Conservation (phyloP, 371 early-diverging fungal genomes). For the Mortierella sp. region DNA sequence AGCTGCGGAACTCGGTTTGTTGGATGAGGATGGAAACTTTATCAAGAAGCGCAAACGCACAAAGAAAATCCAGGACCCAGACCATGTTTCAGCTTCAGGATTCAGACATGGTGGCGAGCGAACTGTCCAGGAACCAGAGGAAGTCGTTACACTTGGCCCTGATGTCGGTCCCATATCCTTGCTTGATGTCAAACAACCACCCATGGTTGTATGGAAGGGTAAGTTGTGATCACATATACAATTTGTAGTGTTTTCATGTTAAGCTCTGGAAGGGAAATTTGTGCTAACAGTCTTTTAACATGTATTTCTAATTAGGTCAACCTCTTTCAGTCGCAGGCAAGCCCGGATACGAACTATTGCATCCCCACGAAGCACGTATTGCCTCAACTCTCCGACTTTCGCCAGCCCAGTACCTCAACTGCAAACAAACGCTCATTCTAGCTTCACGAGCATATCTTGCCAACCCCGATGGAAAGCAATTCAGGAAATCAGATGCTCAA, state of each 20-base stretch:
- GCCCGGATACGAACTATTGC: constrained; percentile 58
- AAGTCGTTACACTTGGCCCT: constrained; percentile 22
- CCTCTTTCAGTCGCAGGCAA: constrained; percentile 18
- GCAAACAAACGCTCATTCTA: constrained; percentile 69
- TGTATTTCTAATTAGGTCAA: neutral
- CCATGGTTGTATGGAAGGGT: constrained; percentile 49
- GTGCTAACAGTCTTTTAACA: neutral
- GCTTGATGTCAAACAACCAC: constrained; percentile 24
- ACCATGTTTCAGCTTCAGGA: constrained; percentile 40
- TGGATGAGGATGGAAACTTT: constrained; percentile 17
- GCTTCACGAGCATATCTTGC: constrained; percentile 61
- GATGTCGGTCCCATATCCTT: constrained; percentile 46
- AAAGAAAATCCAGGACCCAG: constrained; percentile 42
- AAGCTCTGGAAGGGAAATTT: neutral
- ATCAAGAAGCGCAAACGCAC: constrained; percentile 38
- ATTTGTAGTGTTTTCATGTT: neutral
- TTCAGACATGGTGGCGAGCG: constrained; percentile 53
- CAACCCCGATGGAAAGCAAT: constrained; percentile 53
- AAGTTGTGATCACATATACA: neutral
- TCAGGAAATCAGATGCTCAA: constrained; percentile 80
- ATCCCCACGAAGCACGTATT: constrained; percentile 70
- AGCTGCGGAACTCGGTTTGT: constrained; percentile 22
- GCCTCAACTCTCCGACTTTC: constrained; percentile 77
- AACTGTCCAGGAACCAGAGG: constrained; percentile 45
- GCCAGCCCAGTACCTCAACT: constrained; percentile 77